Conservation (phyloP, 192 early-diverging fungal species). For the Bifiguratus adelaidae region DNA sequence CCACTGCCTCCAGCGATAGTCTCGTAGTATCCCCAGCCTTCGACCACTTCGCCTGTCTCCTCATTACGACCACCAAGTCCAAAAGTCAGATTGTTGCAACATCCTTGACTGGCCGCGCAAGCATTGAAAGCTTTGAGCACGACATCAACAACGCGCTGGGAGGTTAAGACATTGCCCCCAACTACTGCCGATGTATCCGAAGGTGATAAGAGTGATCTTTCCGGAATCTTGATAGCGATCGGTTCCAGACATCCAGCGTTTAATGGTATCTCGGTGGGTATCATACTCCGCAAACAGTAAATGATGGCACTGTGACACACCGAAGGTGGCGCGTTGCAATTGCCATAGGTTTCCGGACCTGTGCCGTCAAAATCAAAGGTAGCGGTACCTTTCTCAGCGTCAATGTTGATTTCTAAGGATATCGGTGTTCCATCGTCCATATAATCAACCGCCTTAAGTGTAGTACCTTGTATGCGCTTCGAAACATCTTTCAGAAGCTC, state of each 20-base stretch:
- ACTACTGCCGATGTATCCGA: slow-evolving; percentile 84
- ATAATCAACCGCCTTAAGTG: slow-evolving; percentile 45
- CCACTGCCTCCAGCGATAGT: slow-evolving; percentile 84
- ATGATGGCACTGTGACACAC: slow-evolving; percentile 83
- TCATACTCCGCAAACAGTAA: slow-evolving; percentile 87
- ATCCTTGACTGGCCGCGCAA: slow-evolving; percentile 86
- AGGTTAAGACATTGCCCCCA: slow-evolving; percentile 94
- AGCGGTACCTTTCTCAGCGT: slow-evolving; percentile 59
- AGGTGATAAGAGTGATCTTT: slow-evolving; percentile 67
- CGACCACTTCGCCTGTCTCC: slow-evolving; percentile 28
- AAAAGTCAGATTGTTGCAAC: slow-evolving; percentile 96
- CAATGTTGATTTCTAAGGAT: slow-evolving; percentile 59
- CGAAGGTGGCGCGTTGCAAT: slow-evolving; percentile 68
- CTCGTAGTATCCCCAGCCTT: slow-evolving; percentile 95
- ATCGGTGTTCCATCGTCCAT: slow-evolving; percentile 95
- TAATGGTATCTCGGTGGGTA: slow-evolving; percentile 85
- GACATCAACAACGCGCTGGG: slow-evolving; percentile 87
- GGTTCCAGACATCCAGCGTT: slow-evolving; percentile 94
- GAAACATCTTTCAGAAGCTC: slow-evolving; percentile 56
- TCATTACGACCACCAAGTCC: slow-evolving; percentile 56
- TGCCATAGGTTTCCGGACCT: slow-evolving; percentile 78
- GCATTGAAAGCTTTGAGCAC: slow-evolving; percentile 84
- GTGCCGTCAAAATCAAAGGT: slow-evolving; percentile 94
- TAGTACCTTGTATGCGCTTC: slow-evolving; percentile 22
- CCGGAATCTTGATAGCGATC: slow-evolving; percentile 70